Percentiles rank a stretch among this genome's conserved stretches.
Evolutionary conservation across 441 rosid genomes (phyloP).

Genomic region (Manihot esculenta): DNA sequence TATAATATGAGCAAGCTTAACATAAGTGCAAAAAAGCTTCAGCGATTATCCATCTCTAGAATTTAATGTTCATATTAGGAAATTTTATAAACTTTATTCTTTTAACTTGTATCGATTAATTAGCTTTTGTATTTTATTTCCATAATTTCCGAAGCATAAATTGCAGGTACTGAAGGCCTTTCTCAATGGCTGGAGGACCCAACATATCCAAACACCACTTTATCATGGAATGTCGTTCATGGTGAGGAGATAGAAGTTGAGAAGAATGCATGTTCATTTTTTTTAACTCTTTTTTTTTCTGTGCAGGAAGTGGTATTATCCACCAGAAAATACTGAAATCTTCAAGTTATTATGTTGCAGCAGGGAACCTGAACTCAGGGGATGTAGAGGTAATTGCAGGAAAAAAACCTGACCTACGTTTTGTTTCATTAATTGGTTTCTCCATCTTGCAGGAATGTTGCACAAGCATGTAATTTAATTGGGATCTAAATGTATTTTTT

Average conservation of each 20-base stretch:
- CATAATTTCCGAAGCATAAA: slow-evolving; percentile 22
- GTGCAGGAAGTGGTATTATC: slow-evolving; percentile 66
- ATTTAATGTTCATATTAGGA: background rate
- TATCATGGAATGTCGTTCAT: slow-evolving; percentile 80
- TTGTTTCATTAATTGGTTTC: slow-evolving; percentile 16
- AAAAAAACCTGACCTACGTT: slow-evolving; percentile 18
- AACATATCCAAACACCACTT: slow-evolving; percentile 77
- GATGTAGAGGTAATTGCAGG: slow-evolving; percentile 63
- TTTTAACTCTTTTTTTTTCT: slow-evolving; percentile 21
- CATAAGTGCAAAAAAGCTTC: background rate
- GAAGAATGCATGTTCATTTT: slow-evolving; percentile 4
- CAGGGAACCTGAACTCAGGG: slow-evolving; percentile 79
- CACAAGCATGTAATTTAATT: background rate
- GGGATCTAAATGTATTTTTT: too few relatives aligned
- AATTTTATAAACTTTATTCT: background rate
- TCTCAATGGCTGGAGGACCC: slow-evolving; percentile 83
- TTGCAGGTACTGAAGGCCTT: slow-evolving; percentile 82
- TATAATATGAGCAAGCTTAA: background rate
- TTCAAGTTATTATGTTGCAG: slow-evolving; percentile 74
- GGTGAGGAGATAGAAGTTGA: slow-evolving; percentile 51
- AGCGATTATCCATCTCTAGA: background rate
- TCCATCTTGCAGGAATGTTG: slow-evolving; percentile 1
- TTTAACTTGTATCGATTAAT: background rate
- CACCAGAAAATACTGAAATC: slow-evolving; percentile 60
- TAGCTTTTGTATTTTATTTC: slow-evolving; percentile 15